Base-by-base conservation (phyloP, 352 stramenopile species). In the Phytophthora syringae region DNA sequence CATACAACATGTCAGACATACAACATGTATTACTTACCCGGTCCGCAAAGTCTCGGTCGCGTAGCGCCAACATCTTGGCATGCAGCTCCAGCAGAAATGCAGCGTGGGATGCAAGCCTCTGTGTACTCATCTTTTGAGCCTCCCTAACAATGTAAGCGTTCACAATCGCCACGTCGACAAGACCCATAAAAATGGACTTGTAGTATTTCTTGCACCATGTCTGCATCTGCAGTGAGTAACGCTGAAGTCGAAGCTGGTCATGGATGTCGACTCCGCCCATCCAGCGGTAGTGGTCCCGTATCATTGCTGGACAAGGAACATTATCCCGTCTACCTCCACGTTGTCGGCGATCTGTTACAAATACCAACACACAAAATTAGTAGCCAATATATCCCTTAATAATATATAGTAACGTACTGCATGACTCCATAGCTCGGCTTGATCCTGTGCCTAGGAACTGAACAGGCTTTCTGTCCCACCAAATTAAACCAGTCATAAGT, bases 101-200 rank as follows among this genome's bases (percentile, higher is more conserved):
- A 0, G 56, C 36, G 12, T 72, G 64, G 1, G n/a, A 18, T 7
- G 28, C 20, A 12, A 48, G 40, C 12, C 7, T 16, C n/a, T 50
- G 18, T 0, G 21, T 22, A 3, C 36, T 39, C 7, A 37, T 32
- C 7, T 54, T 42, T 21, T 68, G 56, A 2, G 48, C 32, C 21
- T 61, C 44, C 3, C 44, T 21, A 18, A 70, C 50, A 43, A 74
- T 52, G 51, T 60, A 74, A 1, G 34, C 22, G 37, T 67, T 74
- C 18, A 73, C 53, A 7, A 73, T 40, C 9, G 60, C 53, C 43
- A 70, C 64, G 30, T 74, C 60, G 1, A 74, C 34, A 16, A 74
- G 25, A 2, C 50, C 66, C 24, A 74, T 22, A n/a, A 74, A 70
- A 6, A 70, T 34, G 7, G 34, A 28, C 25, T 70, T 74, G 66